These are phyloP conservation scores for Multifurca ochricompacta DNA, from an alignment of 768 basidiomycete genomes.

Conservation along the genomic window DNA sequence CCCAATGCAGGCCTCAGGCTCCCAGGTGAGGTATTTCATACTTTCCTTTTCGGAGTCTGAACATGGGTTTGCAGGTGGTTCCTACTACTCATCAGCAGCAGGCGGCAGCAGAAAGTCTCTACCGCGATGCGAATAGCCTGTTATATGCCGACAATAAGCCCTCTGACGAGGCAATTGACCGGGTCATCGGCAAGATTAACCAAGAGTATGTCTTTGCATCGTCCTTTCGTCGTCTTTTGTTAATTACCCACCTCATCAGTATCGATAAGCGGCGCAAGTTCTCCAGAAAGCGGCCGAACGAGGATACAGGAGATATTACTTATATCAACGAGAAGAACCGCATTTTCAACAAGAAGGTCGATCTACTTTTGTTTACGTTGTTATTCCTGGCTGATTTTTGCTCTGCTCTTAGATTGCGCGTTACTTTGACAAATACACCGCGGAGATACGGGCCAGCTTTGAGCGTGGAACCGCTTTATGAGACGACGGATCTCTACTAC, in stretches of 20 bases:
- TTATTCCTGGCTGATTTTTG: background rate
- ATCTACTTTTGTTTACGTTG: constrained; percentile 7
- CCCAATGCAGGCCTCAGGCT: constrained; percentile 36
- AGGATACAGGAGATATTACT: constrained; percentile 92
- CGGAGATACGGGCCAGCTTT: constrained; percentile 95
- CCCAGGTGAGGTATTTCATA: constrained; percentile 29
- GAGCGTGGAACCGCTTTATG: constrained; percentile 92
- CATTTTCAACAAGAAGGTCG: constrained; percentile 95
- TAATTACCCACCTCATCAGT: constrained; percentile 32
- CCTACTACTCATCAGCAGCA: constrained; percentile 56
- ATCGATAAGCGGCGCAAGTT: constrained; percentile 87
- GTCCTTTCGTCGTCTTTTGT: constrained; percentile 8
- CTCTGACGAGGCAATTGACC: constrained; percentile 89
- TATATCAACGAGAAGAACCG: constrained; percentile 99
- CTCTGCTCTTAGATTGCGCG: constrained; percentile 71
- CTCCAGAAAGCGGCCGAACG: constrained; percentile 83
- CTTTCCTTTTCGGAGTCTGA: background rate
- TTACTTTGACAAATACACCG: constrained; percentile 95
- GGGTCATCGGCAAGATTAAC: constrained; percentile 87
- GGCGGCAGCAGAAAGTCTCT: constrained; percentile 71
- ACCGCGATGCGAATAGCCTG: constrained; percentile 88
- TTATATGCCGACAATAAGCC: constrained; percentile 96
- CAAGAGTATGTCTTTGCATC: constrained; percentile 59
- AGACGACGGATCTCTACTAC: constrained; percentile 1
- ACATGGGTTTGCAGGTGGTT: constrained; percentile 33